Base-by-base conservation (phyloP, 2,329 filamentous ascomycete genomes). In the Mycocentrospora acerina region DNA sequence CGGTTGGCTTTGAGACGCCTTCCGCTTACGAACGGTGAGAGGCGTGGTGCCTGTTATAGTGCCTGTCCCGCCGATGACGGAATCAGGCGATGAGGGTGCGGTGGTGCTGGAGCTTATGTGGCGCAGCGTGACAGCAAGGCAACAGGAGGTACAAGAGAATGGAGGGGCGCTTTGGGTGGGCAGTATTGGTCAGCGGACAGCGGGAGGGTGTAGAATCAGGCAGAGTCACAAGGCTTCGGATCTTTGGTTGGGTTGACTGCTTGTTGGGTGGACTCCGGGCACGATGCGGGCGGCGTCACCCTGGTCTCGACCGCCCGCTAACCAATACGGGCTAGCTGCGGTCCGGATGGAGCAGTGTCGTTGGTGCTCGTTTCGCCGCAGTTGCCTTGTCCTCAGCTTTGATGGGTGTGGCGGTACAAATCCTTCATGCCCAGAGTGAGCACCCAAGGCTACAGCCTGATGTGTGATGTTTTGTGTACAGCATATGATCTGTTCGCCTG, bases 11-110 rank as follows among this genome's bases (percentile, higher is more conserved):
- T 66, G 64, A 53, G 58, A 60, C 49, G 64, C 65, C 64, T 68
- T 69, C 44, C 66, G 64, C 56, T 69, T 69, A 47, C 54, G 60
- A 42, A 55, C 53, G 41, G 57, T 46, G 45, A 63, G 54, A 56
- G 64, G 53, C 66, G 66, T 68, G 44, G 60, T 69, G 65, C 57
- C 44, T 46, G 55, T 26, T 44, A 50, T 49, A 43, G 44, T 45
- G 62, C 60, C 61, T 52, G 59, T 58, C 58, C 57, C 64, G 64
- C 63, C 56, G 57, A 65, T 67, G 65, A 67, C 65, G 65, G 64
- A 64, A 67, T 60, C 63, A 66, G 63, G 62, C 59, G 41, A 41
- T 43, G 43, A 42, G 44, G 41, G 42, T 43, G 46, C 38, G 44
- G 32, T 39, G 37, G 9, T 22, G 19, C 19, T 22, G 19, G 19